Evolutionary conservation across 768 basidiomycete genomes (phyloP).

Genomic region (Suillus lakei): DNA sequence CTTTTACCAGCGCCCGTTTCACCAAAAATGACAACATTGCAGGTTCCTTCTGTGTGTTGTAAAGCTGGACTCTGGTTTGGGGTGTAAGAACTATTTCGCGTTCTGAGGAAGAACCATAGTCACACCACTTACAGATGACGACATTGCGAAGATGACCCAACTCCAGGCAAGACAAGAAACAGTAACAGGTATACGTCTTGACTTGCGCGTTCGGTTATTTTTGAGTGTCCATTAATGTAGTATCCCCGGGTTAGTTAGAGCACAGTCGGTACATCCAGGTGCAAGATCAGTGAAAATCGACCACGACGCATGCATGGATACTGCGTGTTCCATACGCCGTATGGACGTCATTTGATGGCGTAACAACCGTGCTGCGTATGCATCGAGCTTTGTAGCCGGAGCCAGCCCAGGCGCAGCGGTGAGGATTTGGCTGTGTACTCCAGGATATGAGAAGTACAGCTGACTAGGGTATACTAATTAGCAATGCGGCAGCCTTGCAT

Average conservation of each 20-base stretch:
- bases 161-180: neutral
- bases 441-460: neutral
- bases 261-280: neutral
- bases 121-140: no score
- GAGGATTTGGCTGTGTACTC: neutral
- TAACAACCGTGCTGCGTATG: neutral
- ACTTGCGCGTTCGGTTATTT: neutral
- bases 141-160: neutral
- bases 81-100: neutral
- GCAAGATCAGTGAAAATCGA: neutral
- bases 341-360: neutral
- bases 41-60: neutral
- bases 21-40: constrained; percentile 36
- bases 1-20: constrained; percentile 37
- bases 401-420: neutral
- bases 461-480: neutral
- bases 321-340: neutral
- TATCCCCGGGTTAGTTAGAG: neutral
- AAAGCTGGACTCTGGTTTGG: neutral
- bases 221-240: neutral
- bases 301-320: neutral
- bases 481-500: no score
- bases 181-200: neutral
- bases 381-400: neutral
- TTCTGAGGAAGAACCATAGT: neutral